Base-by-base conservation (phyloP, 306 rosid species). In the Citrullus colocynthis region DNA sequence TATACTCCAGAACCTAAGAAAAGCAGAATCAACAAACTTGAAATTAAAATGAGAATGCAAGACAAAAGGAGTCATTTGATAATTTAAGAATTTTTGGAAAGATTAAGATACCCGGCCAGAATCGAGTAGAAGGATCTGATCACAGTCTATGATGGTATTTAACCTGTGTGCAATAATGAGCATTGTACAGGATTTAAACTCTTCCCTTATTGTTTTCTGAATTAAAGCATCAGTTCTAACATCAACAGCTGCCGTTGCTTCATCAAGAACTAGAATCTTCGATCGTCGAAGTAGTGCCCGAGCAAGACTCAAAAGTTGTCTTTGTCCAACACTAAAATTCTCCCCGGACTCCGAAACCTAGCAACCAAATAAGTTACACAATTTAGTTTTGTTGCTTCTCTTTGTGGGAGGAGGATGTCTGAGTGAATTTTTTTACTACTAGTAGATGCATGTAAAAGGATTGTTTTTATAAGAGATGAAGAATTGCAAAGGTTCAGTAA, bases 221-320 rank as follows among this genome's bases (percentile, higher is more conserved):
- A 93, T 90, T 51, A 91, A 92, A 60, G 97, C 91, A 79, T 93
- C 98, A 21, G 98, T 93, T 87, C 96, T 81, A 67, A 93, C 98
- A 84, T 93, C 98, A 30, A 93, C 97, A 44, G 98, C 91, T 45
- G 97, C 98, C 45, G 98, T 93, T 44, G 98, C 98, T 87, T 93
- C 98, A 54, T 93, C 98, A 36, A 93, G 88, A 54, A 93, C 97
- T 11, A 93, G 90, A 76, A 93, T 88, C 85, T 90, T 93, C 7
- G 98, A 90, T 84, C 96, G 85, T 62, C 93, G 83, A 78, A 93
- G 83, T 74, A 93, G 82, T 48, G 98, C 96, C 79, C 98, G 88
- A n/a, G 94, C 90, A 79, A 93, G 91, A 85, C 97, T 91, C 76
- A 93, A 79, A 41, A 93, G 90, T 74, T 93, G 98, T 82, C 96